These are phyloP conservation scores for Xylaria longipes DNA, from an alignment of 495 filamentous ascomycete species.

Conservation along the genomic window DNA sequence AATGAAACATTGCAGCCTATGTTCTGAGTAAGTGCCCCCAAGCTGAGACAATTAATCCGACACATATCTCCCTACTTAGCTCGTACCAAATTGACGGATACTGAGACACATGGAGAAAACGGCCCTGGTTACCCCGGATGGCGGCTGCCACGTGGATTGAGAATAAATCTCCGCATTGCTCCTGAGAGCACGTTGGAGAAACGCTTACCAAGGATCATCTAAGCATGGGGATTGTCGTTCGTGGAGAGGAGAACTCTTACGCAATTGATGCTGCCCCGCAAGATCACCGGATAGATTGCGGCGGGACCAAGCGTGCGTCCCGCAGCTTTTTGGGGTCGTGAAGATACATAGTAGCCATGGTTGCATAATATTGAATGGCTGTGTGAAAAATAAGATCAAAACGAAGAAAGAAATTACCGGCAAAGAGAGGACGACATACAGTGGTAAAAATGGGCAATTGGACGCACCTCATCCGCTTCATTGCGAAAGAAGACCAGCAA, in stretches of 20 bases:
- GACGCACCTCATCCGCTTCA: slow-evolving; percentile 55
- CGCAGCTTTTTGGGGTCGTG: slow-evolving; percentile 1
- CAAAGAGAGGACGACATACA: not conserved
- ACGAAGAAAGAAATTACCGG: not conserved
- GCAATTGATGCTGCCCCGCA: slow-evolving; percentile 9
- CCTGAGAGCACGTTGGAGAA: not conserved
- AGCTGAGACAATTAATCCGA: not conserved
- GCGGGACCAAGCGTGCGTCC: slow-evolving; percentile 21
- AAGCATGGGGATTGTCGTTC: slow-evolving; percentile 1
- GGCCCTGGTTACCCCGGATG: not conserved
- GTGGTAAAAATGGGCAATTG: slow-evolving; percentile 32
- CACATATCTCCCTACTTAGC: not conserved
- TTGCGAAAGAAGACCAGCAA: slow-evolving; percentile 52
- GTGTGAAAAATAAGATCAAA: not conserved
- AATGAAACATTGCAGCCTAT: not conserved
- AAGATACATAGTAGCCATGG: slow-evolving; percentile 3
- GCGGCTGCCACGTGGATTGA: slow-evolving; percentile 1
- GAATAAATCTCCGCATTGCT: not conserved
- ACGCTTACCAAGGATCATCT: not conserved
- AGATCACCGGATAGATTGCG: slow-evolving; percentile 9
- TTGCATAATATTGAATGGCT: too few relatives aligned
- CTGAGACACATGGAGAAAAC: not conserved
- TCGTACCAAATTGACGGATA: slow-evolving; percentile 8
- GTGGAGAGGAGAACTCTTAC: not conserved
- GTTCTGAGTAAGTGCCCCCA: not conserved